These are phyloP conservation scores for Stygiomarasmius scandens DNA, from an alignment of 1,284 basidiomycete genomes.

Conservation along the genomic window DNA sequence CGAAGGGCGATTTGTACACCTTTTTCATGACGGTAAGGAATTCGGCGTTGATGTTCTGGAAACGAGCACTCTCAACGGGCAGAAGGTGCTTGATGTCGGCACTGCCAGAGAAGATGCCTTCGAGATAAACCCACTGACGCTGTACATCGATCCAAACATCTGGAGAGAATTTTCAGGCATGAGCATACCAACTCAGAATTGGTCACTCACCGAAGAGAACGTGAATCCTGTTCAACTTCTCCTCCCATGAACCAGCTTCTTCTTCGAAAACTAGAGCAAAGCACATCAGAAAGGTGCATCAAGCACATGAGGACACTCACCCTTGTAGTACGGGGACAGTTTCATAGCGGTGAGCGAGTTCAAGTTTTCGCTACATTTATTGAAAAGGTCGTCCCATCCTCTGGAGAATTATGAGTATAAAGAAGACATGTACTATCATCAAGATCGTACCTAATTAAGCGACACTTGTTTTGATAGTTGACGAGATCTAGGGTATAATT, in stretches of 20 bases:
- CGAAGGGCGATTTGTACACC: constrained; percentile 98
- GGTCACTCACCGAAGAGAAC: constrained; percentile 84
- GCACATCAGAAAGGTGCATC: neutral
- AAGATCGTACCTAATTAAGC: constrained; percentile 78
- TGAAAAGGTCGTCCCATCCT: constrained; percentile 98
- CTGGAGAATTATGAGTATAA: constrained; percentile 37
- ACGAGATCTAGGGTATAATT: constrained; percentile 95
- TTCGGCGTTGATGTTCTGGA: constrained; percentile 98
- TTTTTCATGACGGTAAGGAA: constrained; percentile 99
- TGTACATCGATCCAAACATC: constrained; percentile 99
- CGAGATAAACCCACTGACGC: constrained; percentile 99
- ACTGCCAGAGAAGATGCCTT: constrained; percentile 99
- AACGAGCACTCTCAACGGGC: constrained; percentile 95
- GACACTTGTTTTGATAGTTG: constrained; percentile 98
- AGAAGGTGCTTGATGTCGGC: constrained; percentile 98
- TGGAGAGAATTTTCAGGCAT: constrained; percentile 33
- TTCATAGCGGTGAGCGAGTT: constrained; percentile 98
- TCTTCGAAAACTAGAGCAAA: constrained; percentile 80
- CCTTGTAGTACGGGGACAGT: constrained; percentile 95
- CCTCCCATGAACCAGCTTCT: constrained; percentile 92
- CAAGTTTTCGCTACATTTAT: constrained; percentile 94
- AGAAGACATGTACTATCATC: constrained; percentile 5
- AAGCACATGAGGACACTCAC: constrained; percentile 37
- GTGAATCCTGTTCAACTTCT: constrained; percentile 93
- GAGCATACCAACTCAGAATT: constrained; percentile 6